phyloP scores from a whole-genome alignment of 805 yeast species.

The Kluyveromyces wickerhamii region DNA sequence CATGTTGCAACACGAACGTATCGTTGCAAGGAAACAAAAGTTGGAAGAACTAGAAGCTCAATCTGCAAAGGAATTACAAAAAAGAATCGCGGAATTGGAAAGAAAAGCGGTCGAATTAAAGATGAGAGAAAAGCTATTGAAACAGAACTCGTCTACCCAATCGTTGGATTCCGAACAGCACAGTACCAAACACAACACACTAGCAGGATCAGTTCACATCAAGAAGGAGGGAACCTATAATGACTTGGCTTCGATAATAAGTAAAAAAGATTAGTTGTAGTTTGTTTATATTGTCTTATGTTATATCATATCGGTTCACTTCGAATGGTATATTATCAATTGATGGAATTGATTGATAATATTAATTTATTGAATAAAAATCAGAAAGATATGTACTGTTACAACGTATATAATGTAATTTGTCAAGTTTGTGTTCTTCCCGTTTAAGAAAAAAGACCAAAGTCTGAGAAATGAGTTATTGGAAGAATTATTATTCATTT shows the following conservation, averaged over 20 bases:
- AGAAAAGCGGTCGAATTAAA: slow-evolving; percentile 66
- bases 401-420: slow-evolving; percentile 2
- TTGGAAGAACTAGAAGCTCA: slow-evolving; percentile 73
- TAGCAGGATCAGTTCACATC: slow-evolving; percentile 19
- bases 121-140: slow-evolving; percentile 49
- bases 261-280: slow-evolving; percentile 16
- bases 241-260: slow-evolving; percentile 42
- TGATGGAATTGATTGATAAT: too few species aligned
- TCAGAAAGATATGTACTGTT: slow-evolving; percentile 4
- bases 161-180: slow-evolving; percentile 12
- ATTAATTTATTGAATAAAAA: neutral
- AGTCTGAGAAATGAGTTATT: too few species aligned
- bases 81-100: slow-evolving; percentile 69
- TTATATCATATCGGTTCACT: too few species aligned
- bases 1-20: slow-evolving; percentile 66
- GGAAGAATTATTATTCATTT: too few species aligned
- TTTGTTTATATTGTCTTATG: too few species aligned
- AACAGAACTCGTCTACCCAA: slow-evolving; percentile 15
- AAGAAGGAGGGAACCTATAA: slow-evolving; percentile 49
- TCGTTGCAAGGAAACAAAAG: slow-evolving; percentile 67
- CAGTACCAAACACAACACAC: slow-evolving; percentile 8
- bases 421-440: too few species aligned
- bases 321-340: too few species aligned
- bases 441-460: too few species aligned
- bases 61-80: slow-evolving; percentile 64